Evolutionary conservation across 352 stramenopile genomes (phyloP), one percentile per base, ranked within the genome.

Genomic region (Globisporangium heterothallicum): DNA sequence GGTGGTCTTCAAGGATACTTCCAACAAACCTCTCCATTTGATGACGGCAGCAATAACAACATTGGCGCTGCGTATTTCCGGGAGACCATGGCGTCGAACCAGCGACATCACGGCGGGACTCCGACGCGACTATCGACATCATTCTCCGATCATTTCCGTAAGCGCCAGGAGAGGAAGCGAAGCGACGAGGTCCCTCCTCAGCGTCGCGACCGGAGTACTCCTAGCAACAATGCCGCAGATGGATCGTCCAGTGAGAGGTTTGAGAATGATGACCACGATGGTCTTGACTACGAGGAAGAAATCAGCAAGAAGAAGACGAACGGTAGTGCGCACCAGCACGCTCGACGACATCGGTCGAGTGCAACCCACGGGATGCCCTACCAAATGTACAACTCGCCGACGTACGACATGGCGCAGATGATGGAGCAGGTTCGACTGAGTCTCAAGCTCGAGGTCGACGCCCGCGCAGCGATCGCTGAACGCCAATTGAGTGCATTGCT

Each of bases 361-460:
- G 30, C 9, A 2, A 8, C 10, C 16, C 46, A 30, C 13, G 21
- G 60, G 42, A 25, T 58, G 41, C 19, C 56, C 40, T 64, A 65
- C 44, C 72, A 85, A 16, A 75, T 83, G 70, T 89, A 81, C 46
- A 60, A 53, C 19, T 87, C 74, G n/a, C 78, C 72, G 42, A 80
- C 73, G 24, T 91, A 91, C 62, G 74, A 93, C 56, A 61, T 91
- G 29, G 73, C 79, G 18, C 76, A 87, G 43, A 88, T 93, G 79
- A 93, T 91, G 75, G 82, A 93, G 58, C 79, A 89, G 55, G 69
- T 93, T 16, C 77, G 79, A 5, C 56, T 88, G 19, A 93, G 82
- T 53, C 64, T 93, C 44, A 90, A 93, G 42, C 63, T 91, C 35
- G 82, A 93, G 65, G 76, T 93, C 27, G 82, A 91, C 47, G 79